Base-by-base conservation (phyloP, 306 rosid genomes). In the Rubus idaeus region DNA sequence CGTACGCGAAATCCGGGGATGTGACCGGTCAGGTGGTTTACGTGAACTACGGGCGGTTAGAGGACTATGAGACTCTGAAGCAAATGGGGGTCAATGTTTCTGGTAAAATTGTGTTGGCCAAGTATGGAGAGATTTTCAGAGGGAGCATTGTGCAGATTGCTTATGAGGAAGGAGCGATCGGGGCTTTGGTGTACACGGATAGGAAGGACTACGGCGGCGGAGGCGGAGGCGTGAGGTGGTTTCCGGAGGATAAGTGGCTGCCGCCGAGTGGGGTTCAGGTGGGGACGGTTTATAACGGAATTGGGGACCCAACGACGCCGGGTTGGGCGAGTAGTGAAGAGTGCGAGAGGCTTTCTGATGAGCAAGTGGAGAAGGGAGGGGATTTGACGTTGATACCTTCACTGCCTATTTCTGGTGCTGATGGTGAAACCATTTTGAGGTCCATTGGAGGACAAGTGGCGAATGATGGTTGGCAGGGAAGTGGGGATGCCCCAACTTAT, bases 231-330 rank as follows among this genome's bases (percentile, higher is more conserved):
- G 85, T n/a, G 51, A 50, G 68, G 82, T 87, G 93, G 89, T 91
- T 91, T 53, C 96, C 93, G 8, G 84, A 86, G 12, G 87, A 70
- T 0, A 85, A 82, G 79, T 91, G 92, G 92, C 45, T 91, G 90
- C 91, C 97, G 18, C 97, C 97, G 14, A 89, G 89, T 47, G 94
- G 97, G 39, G 91, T 91, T 49, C 97, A 89, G 79, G 87, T 88
- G 76, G 97, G 97, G 23, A 10, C 92, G 5, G 84, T 88, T 8
- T 89, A 82, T 44, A 70, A 44, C 17, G 92, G 86, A 30, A 0
- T 50, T 40, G 97, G 97, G 6, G 92, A 91, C 47, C 97, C 94
- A 4, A 87, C 91, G 1, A 91, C 97, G 16, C 97, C 97, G 5
- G 92, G 94, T 50, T 89, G 97, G 94, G 80, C 86, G 6, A 89